Evolutionary conservation across 1,139 yeast genomes (phyloP), one percentile per base, ranked within the genome.

Genomic region (Geotrichum candidum): DNA sequence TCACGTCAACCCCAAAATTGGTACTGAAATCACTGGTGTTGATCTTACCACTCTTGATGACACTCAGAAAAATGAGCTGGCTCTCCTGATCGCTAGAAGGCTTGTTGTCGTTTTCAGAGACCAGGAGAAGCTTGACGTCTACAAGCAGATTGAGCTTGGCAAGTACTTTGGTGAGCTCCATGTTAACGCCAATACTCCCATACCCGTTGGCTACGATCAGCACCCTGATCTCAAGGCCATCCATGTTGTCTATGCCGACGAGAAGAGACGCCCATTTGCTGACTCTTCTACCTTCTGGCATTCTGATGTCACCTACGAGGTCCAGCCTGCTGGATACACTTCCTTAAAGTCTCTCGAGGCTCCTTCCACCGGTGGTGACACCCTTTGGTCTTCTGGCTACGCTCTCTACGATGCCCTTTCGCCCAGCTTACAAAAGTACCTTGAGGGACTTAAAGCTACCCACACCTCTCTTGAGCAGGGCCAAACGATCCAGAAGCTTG

Each of bases 51-150:
- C 66, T 63, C 66, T 61, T 68, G 73, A 76, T 57, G 79, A 80
- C 57, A 76, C 74, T 11, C 88, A 82, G 53, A 84, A 81, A 69
- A 83, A 85, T 55, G 90, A 86, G 66, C 78, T 86, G 65, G 89
- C 90, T 0, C 77, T 85, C 53, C 77, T 81, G 27, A 84, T 83
- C 51, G 87, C 87, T 29, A 82, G 84, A 72, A 80, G 88, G 67
- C 90, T 90, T 56, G 87, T 86, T 57, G 85, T 84, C 45, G 82
- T 85, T 15, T 86, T 86, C 75, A 79, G 88, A 72, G 80, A 83
- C 67, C 91, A 86, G 72, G 62, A 59, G 27, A 80, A 82, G 62
- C 85, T 87, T 66, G 80, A 85, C 64, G 81, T 82, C 57, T 76
- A 77, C 45, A 74, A 82, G 64, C 85, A 82, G 71, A 77, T 75